These are phyloP conservation scores for Fusarium irregulare DNA, from an alignment of 2,329 filamentous ascomycete species.

Conservation along the genomic window DNA sequence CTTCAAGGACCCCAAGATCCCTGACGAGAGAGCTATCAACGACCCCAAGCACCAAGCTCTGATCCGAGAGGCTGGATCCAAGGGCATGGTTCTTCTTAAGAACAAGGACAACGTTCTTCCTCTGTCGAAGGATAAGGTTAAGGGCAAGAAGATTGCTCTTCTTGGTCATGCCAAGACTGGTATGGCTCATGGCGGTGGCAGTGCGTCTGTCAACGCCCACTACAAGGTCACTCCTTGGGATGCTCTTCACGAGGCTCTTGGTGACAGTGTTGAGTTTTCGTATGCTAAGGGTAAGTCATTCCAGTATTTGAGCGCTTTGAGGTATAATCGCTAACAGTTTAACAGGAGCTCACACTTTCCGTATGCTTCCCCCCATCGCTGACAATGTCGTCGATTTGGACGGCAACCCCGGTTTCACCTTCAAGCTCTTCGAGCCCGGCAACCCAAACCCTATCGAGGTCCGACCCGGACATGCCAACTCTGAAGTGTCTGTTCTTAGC, in stretches of 20 bases:
- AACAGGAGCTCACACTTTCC: conserved; percentile 45
- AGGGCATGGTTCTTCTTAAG: conserved; percentile 73
- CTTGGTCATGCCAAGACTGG: conserved; percentile 51
- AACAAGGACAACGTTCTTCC: conserved; percentile 69
- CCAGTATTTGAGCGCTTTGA: fast-evolving
- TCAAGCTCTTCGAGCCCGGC: conserved; percentile 46
- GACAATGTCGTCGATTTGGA: conserved; percentile 48
- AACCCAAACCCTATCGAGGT: conserved; percentile 42
- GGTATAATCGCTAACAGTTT: background rate
- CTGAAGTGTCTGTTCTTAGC: conserved; percentile 40
- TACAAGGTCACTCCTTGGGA: conserved; percentile 52
- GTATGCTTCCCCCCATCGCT: conserved; percentile 40
- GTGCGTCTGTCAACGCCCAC: conserved; percentile 51
- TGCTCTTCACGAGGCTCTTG: conserved; percentile 46
- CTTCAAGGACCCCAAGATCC: conserved; percentile 46
- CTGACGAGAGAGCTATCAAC: conserved; percentile 46
- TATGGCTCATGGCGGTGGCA: conserved; percentile 54
- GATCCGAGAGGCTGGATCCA: conserved; percentile 51
- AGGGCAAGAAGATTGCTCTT: conserved; percentile 50
- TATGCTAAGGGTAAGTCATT: conserved; percentile 46
- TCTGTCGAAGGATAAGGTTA: conserved; percentile 55
- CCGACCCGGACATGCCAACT: conserved; percentile 42
- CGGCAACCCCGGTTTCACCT: conserved; percentile 50
- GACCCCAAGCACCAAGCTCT: conserved; percentile 49
- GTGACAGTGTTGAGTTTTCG: conserved; percentile 43